Conservation (phyloP, 179 eudicot species). For the Vitellaria paradoxa region DNA sequence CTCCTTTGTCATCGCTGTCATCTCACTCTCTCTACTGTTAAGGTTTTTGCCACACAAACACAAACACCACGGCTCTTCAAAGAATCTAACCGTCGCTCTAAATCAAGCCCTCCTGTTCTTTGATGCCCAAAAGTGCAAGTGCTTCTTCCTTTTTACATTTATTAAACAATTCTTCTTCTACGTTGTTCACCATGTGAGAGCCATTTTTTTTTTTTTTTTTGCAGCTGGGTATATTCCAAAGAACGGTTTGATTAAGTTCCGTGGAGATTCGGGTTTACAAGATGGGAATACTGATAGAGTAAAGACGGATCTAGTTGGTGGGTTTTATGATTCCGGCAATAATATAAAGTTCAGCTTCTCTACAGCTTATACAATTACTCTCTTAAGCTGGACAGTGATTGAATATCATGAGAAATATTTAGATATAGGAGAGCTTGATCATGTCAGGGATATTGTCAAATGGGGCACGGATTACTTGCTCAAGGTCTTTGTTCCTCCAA, state of each 20-base stretch:
- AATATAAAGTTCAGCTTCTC: constrained; percentile 34
- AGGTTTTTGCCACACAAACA: constrained; percentile 24
- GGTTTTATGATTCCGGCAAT: constrained; percentile 36
- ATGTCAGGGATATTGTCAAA: constrained; percentile 29
- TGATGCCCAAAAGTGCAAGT: constrained; percentile 34
- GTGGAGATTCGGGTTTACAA: constrained; percentile 31
- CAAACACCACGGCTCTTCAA: constrained; percentile 4
- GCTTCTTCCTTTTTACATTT: not conserved
- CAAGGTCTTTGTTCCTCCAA: constrained; percentile 28
- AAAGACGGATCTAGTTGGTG: constrained; percentile 25
- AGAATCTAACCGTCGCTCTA: constrained; percentile 19
- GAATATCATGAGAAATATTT: constrained; percentile 35
- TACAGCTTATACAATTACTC: constrained; percentile 29
- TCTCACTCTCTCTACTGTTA: constrained; percentile 6
- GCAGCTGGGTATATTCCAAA: constrained; percentile 29
- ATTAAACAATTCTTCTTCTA: too few relatives aligned
- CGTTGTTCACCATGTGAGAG: too few relatives aligned
- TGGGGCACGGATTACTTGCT: constrained; percentile 37
- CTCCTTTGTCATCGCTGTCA: constrained; percentile 7
- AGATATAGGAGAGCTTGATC: constrained; percentile 32
- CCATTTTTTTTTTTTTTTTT: not conserved
- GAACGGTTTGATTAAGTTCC: constrained; percentile 14
- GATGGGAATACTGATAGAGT: constrained; percentile 24
- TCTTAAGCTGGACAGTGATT: constrained; percentile 37
- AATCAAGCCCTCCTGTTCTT: constrained; percentile 35